phyloP scores from a whole-genome alignment of 208 protist genomes.

The Crithidia expoeki region DNA sequence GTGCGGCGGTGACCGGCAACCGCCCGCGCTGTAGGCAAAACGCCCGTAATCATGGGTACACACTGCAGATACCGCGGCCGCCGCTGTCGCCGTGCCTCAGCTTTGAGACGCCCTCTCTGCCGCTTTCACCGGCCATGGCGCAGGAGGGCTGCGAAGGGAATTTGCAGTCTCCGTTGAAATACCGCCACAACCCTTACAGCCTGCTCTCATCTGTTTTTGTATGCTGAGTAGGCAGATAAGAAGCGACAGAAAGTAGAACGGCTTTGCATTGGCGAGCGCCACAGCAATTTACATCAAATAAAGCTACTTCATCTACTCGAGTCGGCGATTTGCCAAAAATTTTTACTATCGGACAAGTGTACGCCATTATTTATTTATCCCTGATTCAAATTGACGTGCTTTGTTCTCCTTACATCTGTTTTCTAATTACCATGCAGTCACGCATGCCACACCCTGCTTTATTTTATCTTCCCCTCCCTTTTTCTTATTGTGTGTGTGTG shows the following conservation, averaged over 20 bases:
- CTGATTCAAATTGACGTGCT: no score
- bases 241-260: neutral
- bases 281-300: neutral
- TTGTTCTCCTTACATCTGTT: neutral
- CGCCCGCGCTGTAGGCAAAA: no score
- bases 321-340: no score
- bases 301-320: neutral
- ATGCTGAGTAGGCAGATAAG: conserved; percentile 9
- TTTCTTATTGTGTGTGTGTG: conserved; percentile 3
- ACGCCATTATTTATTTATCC: no score
- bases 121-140: neutral
- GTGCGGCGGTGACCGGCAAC: no score
- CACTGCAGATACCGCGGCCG: neutral
- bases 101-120: neutral
- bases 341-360: no score
- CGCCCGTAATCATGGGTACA: neutral
- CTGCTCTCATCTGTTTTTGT: neutral
- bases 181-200: conserved; percentile 26
- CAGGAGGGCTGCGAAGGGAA: neutral
- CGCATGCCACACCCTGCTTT: neutral
- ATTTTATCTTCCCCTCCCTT: neutral
- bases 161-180: neutral
- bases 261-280: neutral
- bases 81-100: conserved; percentile 12
- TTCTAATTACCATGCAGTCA: neutral